A percentile compares a stretch with the other conserved stretches of the same genome.
These are phyloP conservation scores for Colletotrichum echinochloae DNA, from an alignment of 2,329 filamentous ascomycete species.

Conservation along the genomic window DNA sequence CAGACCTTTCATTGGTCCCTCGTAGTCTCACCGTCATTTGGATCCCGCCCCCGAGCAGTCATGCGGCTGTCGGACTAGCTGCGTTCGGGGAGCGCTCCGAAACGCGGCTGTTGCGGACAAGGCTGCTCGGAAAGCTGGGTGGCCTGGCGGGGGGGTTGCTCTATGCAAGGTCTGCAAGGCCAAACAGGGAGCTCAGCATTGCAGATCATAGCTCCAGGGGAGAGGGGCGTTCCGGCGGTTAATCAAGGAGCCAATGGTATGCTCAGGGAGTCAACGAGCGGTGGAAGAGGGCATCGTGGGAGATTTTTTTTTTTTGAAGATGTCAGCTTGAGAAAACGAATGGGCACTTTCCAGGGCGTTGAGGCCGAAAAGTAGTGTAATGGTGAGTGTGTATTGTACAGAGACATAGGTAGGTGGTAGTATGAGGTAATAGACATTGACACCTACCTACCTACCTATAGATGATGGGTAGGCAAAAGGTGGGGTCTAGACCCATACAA, in stretches of 20 bases:
- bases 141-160: background rate
- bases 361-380: background rate
- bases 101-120: constrained; percentile 13
- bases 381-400: too few relatives aligned
- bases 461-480: too few relatives aligned
- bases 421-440: too few relatives aligned
- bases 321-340: background rate
- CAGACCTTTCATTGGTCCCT: constrained; percentile 13
- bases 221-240: constrained; percentile 2
- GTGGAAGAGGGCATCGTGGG: background rate
- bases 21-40: constrained; percentile 12
- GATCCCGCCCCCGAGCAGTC: background rate
- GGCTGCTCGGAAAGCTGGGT: constrained; percentile 22
- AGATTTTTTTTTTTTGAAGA: background rate
- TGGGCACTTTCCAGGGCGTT: background rate
- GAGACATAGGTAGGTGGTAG: too few relatives aligned
- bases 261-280: constrained; percentile 7
- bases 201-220: constrained; percentile 12
- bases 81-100: constrained; percentile 20
- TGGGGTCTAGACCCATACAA: too few relatives aligned
- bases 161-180: background rate
- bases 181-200: constrained; percentile 6
- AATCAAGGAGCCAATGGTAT: constrained; percentile 30
- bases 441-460: too few relatives aligned
- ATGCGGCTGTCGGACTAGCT: constrained; percentile 17